These are phyloP conservation scores for Leishmania martiniquensis DNA, from an alignment of 208 protist genomes.

Conservation along the genomic window DNA sequence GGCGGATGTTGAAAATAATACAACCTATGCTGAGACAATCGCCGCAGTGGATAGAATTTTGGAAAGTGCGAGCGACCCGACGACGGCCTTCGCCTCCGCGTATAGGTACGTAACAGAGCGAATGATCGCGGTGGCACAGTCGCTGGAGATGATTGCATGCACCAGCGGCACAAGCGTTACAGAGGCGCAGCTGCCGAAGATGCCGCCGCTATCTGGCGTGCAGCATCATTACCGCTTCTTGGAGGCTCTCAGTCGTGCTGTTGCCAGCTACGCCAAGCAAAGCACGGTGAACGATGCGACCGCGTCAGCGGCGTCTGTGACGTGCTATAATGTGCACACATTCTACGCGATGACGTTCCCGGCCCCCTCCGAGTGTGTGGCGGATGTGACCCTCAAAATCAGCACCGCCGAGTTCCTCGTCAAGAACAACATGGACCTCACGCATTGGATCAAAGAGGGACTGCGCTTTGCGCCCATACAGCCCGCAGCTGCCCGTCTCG, in stretches of 20 bases:
- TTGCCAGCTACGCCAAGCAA: not conserved
- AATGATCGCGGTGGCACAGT: not conserved
- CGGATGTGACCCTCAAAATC: constrained; percentile 39
- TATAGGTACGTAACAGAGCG: constrained; percentile 1
- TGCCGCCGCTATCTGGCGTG: not conserved
- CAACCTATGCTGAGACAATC: not conserved
- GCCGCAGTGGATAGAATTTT: not conserved
- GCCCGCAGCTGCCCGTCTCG: constrained; percentile 24
- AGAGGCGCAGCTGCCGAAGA: no score
- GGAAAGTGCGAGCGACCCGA: no score
- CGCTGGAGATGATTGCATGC: not conserved
- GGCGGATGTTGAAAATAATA: not conserved
- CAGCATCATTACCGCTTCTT: constrained; percentile 19
- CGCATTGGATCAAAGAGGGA: constrained; percentile 52
- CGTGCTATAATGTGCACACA: constrained; percentile 33
- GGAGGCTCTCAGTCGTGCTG: constrained; percentile 9
- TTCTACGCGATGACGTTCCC: constrained; percentile 72
- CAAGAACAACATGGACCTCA: constrained; percentile 73
- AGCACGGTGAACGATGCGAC: not conserved
- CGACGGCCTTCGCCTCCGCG: not conserved
- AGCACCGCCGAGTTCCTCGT: constrained; percentile 60
- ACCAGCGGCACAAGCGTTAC: not conserved
- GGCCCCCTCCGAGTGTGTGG: not conserved
- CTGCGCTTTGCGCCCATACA: constrained; percentile 47
- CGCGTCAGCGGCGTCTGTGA: not conserved